Percentiles rank a stretch among this genome's conserved stretches.
These are phyloP conservation scores for Brassica carinata DNA, from an alignment of 345 rosid species.

Conservation along the genomic window DNA sequence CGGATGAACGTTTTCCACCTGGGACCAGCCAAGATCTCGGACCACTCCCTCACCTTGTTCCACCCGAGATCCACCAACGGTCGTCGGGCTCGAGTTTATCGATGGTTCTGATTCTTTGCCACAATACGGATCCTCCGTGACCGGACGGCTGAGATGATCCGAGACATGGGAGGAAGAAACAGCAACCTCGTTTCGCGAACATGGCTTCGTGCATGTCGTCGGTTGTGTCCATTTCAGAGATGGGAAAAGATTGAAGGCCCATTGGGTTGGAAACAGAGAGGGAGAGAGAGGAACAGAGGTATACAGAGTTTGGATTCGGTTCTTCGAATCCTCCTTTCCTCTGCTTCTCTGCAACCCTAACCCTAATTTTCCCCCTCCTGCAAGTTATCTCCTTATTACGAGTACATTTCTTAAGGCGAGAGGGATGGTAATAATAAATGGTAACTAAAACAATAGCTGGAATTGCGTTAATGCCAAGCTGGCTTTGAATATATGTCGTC, in stretches of 20 bases:
- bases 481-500: conserved; percentile 5
- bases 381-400: background rate
- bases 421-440: conserved; percentile 10
- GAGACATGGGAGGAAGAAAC: conserved; percentile 44
- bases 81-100: conserved; percentile 37
- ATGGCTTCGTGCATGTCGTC: conserved; percentile 43
- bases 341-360: conserved; percentile 39
- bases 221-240: conserved; percentile 30
- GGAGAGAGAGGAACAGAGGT: conserved; percentile 20
- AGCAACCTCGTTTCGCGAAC: conserved; percentile 46
- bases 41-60: conserved; percentile 54
- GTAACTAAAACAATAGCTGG: conserved; percentile 20
- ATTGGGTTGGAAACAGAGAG: conserved; percentile 5
- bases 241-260: conserved; percentile 24
- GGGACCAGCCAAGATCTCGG: conserved; percentile 54
- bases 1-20: conserved; percentile 61
- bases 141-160: conserved; percentile 35
- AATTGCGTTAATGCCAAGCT: conserved; percentile 22
- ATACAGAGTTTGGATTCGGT: conserved; percentile 16
- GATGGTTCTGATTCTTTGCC: conserved; percentile 45
- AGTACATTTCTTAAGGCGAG: conserved; percentile 27
- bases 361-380: conserved; percentile 29
- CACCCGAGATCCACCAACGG: conserved; percentile 50
- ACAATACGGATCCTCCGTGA: conserved; percentile 44
- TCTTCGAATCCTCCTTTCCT: conserved; percentile 14